Evolutionary conservation across 1,139 yeast genomes (phyloP).

Genomic region (Taiozyma sp.): DNA sequence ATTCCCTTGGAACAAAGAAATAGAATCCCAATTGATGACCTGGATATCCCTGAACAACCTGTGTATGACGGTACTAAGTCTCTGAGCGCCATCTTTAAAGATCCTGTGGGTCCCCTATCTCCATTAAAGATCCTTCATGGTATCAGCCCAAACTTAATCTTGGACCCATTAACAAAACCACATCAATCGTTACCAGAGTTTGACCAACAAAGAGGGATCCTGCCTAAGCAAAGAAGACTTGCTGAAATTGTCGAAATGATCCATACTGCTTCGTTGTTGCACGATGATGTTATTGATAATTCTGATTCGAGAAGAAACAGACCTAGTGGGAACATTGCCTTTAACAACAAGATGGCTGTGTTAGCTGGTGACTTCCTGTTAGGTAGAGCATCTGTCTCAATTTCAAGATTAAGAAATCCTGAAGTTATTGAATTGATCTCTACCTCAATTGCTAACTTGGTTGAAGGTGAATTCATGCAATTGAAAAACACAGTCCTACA

Average conservation of each 20-base stretch:
- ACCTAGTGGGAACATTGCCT: conserved; percentile 89
- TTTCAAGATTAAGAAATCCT: conserved; percentile 89
- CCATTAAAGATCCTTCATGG: conserved; percentile 86
- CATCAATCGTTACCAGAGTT: conserved; percentile 65
- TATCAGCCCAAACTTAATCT: conserved; percentile 54
- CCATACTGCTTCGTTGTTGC: conserved; percentile 93
- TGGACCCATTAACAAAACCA: conserved; percentile 81
- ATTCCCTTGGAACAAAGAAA: conserved; percentile 70
- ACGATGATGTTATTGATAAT: conserved; percentile 95
- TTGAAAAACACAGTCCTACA: conserved; percentile 79
- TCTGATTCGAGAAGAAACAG: conserved; percentile 88
- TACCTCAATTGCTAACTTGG: conserved; percentile 93
- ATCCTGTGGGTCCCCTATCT: conserved; percentile 42
- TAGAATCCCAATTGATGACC: conserved; percentile 51
- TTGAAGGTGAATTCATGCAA: conserved; percentile 98
- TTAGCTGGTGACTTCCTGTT: conserved; percentile 93
- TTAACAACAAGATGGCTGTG: conserved; percentile 95
- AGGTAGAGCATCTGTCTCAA: conserved; percentile 94
- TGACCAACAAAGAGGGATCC: conserved; percentile 58
- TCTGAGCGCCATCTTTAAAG: conserved; percentile 20
- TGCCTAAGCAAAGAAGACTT: conserved; percentile 89
- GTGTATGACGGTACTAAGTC: conserved; percentile 50
- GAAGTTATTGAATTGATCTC: conserved; percentile 94
- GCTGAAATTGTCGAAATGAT: conserved; percentile 99
- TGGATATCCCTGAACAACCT: conserved; percentile 61